Base-by-base conservation (phyloP, 2,329 filamentous ascomycete species). In the Lachnellula subtilissima region DNA sequence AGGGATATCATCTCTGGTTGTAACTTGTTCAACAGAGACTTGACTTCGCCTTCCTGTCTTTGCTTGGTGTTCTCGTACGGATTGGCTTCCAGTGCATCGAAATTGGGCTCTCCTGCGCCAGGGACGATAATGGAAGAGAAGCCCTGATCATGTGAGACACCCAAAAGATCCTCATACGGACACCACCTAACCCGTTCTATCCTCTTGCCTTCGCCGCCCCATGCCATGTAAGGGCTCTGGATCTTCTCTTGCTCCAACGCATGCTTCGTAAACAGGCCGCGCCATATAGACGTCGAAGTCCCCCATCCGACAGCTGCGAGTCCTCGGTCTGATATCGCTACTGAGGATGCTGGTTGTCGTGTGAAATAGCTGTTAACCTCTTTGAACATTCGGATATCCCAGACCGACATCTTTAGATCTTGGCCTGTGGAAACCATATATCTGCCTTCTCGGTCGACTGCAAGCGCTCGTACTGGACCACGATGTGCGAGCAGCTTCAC, bases 351-450 rank as follows among this genome's bases (percentile, higher is more conserved):
- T 0, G 94, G 94, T 56, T 89, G 84, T 40, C 86, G 83, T 37
- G 91, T 89, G 61, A 86, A 90, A 75, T 97, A 97, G 64, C 81
- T 90, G 74, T 94, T 89, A 25, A 99, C 87, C 69, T 96, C 91
- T 65, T 88, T 91, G 77, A 95, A 94, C 82, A 91, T 96, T 45
- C 93, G 85, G 60, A 97, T 87, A 70, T 97, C 93, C 91, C 93
- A 97, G 12, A 96, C 86, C n/a, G 88, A 85, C 88, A 96, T 95
- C 69, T 88, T 90, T 63, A 85, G 79, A 70, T 97, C 93, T 70
- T 96, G 91, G 1, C 92, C 93, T 0, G 90, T 87, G 3, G 91
- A 91, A 11, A 96, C 91, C 93, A 97, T 97, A 75, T 97, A 99
- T 55, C 88, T 84, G 22, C 94, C 94, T 70, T 93, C 89, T 57